A percentile compares a stretch with the other conserved stretches of the same genome.
Evolutionary conservation across 345 rosid species (phyloP).

Genomic region (Chamaenerion angustifolium): DNA sequence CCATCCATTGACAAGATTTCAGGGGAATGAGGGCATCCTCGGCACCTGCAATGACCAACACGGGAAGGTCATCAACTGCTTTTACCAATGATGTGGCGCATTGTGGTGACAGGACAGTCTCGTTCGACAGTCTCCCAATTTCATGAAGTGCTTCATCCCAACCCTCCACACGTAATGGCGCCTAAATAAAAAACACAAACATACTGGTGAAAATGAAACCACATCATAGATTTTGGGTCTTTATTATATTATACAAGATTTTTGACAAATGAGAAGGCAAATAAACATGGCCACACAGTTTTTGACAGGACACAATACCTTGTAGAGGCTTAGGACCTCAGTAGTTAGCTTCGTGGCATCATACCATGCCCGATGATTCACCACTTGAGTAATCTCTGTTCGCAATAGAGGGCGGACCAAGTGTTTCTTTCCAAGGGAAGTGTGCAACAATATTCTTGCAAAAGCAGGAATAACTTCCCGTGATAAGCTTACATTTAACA

Average conservation of each 20-base stretch:
- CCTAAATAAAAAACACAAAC: slow-evolving; percentile 20
- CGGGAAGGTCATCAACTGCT: slow-evolving; percentile 56
- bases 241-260: too few relatives aligned
- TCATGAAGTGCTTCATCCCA: slow-evolving; percentile 98
- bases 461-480: slow-evolving; percentile 91
- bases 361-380: slow-evolving; percentile 89
- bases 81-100: slow-evolving; percentile 37
- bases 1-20: slow-evolving; percentile 70
- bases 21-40: slow-evolving; percentile 80
- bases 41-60: slow-evolving; percentile 73
- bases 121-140: slow-evolving; percentile 72
- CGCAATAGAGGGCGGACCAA: slow-evolving; percentile 78
- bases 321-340: slow-evolving; percentile 73
- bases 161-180: slow-evolving; percentile 72
- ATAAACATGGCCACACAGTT: too few relatives aligned
- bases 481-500: slow-evolving; percentile 70
- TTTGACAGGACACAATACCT: slow-evolving; percentile 24
- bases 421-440: slow-evolving; percentile 90
- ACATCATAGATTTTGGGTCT: too few relatives aligned
- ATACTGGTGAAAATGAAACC: too few relatives aligned
- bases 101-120: slow-evolving; percentile 60
- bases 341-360: slow-evolving; percentile 71
- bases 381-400: slow-evolving; percentile 87
- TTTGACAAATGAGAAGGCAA: too few relatives aligned
- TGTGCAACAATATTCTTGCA: slow-evolving; percentile 77